Base-by-base conservation (phyloP, 2,329 filamentous ascomycete genomes). In the Stromatinia cepivora region DNA sequence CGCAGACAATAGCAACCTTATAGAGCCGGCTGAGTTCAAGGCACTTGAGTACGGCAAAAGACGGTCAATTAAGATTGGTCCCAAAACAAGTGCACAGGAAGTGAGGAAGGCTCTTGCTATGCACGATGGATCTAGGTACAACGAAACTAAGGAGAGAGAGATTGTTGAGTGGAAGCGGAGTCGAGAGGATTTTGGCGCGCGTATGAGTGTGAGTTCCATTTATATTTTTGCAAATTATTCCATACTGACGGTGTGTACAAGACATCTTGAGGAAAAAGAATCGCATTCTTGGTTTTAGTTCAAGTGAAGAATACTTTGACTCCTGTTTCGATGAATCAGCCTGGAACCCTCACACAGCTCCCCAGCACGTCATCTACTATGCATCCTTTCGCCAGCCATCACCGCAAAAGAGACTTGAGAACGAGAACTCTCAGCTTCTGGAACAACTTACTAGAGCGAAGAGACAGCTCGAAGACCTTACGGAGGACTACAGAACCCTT, bases 251-350 rank as follows among this genome's bases (percentile, higher is more conserved):
- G 6, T 28, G 1, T 13, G 3, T 50, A 25, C 11, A 63, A 46
- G 46, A 63, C 0, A 52, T 52, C 17, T 39, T 63, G 46, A 52
- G 17, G 9, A 20, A 52, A 28, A 52, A 39, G n/a, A 63, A 52
- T 39, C 61, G 5, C 13, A 63, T 63, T 52, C 61, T 63, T 11
- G 46, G 61, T 7, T 39, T 63, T 11, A 52, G 31, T 8, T 20
- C 61, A 11, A 36, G 46, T 9, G 61, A 63, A 39, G 13, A 50
- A 20, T 25, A 25, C n/a, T 63, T 63, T 63, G 46, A 39, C n/a
- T 17, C 61, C 17, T 63, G 46, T 15, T 63, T 63, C 15, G n/a
- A 36, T 28, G 22, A 28, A 6, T 25, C 34, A 7, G 22, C 4
- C 15, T 25, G 15, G 2, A 52, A 11, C 4, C 5, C 31, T 2